phyloP scores from a whole-genome alignment of 805 yeast genomes.

The Cyberlindnera mrakii region DNA sequence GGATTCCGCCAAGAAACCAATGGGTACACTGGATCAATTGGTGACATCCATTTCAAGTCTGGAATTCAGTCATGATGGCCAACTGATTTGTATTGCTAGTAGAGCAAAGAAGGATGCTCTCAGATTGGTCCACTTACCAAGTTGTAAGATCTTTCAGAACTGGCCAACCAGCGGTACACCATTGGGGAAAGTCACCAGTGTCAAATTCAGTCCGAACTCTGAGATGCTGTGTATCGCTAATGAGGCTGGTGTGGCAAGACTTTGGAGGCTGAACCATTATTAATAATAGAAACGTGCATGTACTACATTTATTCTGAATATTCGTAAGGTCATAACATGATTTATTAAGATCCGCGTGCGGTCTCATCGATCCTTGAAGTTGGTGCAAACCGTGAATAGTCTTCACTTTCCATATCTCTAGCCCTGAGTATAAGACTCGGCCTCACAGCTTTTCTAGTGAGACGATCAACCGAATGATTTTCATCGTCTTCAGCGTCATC shows the following conservation, averaged over 20 bases:
- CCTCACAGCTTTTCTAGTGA: constrained; percentile 9
- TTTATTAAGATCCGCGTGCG: neutral
- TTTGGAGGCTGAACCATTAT: constrained; percentile 86
- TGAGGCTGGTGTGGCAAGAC: constrained; percentile 82
- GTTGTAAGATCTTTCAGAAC: constrained; percentile 79
- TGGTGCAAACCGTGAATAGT: constrained; percentile 10
- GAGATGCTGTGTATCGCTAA: constrained; percentile 88
- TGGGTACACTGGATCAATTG: constrained; percentile 66
- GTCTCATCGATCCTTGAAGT: neutral
- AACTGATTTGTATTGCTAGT: constrained; percentile 78
- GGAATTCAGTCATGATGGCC: constrained; percentile 82
- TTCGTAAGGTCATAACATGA: no score
- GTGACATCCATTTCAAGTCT: constrained; percentile 74
- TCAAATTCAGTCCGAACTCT: constrained; percentile 70
- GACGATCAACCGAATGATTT: neutral
- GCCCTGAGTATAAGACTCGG: constrained; percentile 18
- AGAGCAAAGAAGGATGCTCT: constrained; percentile 82
- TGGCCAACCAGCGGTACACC: constrained; percentile 99
- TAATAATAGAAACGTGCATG: constrained; percentile 14
- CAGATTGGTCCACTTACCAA: constrained; percentile 80
- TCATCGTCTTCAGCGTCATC: constrained; percentile 1
- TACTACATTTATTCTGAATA: no score
- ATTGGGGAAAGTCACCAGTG: constrained; percentile 84
- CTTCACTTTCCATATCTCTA: constrained; percentile 20
- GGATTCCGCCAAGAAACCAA: constrained; percentile 41